Conservation (phyloP, 257 asterid genomes). For the Solanum lignicaule region DNA sequence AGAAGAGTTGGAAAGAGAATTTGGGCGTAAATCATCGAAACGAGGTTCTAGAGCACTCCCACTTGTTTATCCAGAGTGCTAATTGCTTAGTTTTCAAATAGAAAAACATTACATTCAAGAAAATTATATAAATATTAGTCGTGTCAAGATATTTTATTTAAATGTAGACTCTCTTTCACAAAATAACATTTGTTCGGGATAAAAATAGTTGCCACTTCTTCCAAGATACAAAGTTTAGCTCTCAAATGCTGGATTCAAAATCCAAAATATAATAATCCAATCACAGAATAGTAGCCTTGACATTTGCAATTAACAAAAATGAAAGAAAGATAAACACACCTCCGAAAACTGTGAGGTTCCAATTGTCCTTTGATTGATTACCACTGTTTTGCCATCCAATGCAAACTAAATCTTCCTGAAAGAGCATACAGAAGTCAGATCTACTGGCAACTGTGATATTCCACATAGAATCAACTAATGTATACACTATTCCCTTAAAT, state of each 20-base stretch:
- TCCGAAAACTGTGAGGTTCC: constrained; percentile 77
- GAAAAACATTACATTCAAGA: neutral
- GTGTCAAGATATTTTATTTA: neutral
- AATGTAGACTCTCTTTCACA: neutral
- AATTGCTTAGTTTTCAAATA: neutral
- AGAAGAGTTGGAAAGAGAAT: neutral
- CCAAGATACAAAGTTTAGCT: neutral
- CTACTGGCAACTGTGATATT: neutral
- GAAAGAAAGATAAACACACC: constrained; percentile 29
- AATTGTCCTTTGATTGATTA: constrained; percentile 49
- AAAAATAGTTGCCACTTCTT: neutral
- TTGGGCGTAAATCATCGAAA: neutral
- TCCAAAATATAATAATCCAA: neutral
- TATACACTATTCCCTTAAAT: neutral
- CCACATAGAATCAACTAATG: neutral
- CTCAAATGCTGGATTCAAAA: neutral
- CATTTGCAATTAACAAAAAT: neutral
- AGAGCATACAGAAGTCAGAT: neutral
- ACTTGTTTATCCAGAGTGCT: neutral
- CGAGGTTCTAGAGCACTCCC: neutral
- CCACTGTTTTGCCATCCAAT: constrained; percentile 98
- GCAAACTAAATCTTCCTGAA: constrained; percentile 82
- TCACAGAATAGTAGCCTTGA: neutral
- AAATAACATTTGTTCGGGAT: neutral
- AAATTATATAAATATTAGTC: neutral